Conservation (phyloP, 2,329 filamentous ascomycete species). For the Colletotrichum euphorbiae region DNA sequence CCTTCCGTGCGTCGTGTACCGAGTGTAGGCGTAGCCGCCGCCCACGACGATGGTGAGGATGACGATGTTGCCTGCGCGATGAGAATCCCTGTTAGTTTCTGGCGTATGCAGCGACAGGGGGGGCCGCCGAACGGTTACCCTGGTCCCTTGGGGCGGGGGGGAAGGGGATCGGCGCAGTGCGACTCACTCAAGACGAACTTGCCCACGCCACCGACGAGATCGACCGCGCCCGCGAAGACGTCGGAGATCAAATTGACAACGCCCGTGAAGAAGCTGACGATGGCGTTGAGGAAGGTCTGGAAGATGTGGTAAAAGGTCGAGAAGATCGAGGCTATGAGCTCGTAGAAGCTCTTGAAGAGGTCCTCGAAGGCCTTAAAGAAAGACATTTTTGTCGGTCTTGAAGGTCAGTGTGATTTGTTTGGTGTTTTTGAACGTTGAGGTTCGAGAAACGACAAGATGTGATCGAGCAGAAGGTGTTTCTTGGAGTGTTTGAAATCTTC, state of each 20-base stretch:
- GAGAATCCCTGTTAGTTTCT: not conserved
- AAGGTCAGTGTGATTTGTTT: too few relatives aligned
- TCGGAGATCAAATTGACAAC: constrained; percentile 51
- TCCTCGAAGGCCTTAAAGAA: constrained; percentile 51
- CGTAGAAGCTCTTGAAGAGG: constrained; percentile 55
- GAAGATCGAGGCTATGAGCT: constrained; percentile 54
- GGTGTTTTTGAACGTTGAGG: not conserved
- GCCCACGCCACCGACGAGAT: constrained; percentile 53
- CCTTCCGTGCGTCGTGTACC: constrained; percentile 49
- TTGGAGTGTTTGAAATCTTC: not conserved
- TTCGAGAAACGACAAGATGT: not conserved
- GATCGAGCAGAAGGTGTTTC: not conserved
- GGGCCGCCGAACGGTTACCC: not conserved
- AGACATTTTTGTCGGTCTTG: constrained; percentile 48
- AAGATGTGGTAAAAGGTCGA: constrained; percentile 50
- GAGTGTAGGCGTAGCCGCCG: constrained; percentile 48
- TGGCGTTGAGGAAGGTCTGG: constrained; percentile 48
- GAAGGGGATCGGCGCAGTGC: not conserved
- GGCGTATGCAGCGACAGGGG: not conserved
- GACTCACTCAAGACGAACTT: constrained; percentile 54
- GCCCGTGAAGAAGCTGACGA: constrained; percentile 52
- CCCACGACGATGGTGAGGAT: constrained; percentile 50
- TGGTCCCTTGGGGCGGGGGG: too few relatives aligned
- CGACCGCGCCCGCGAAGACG: constrained; percentile 50
- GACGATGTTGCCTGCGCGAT: constrained; percentile 50